Evolutionary conservation across 495 filamentous ascomycete genomes (phyloP).

Genomic region (Cercophora newfieldiana): DNA sequence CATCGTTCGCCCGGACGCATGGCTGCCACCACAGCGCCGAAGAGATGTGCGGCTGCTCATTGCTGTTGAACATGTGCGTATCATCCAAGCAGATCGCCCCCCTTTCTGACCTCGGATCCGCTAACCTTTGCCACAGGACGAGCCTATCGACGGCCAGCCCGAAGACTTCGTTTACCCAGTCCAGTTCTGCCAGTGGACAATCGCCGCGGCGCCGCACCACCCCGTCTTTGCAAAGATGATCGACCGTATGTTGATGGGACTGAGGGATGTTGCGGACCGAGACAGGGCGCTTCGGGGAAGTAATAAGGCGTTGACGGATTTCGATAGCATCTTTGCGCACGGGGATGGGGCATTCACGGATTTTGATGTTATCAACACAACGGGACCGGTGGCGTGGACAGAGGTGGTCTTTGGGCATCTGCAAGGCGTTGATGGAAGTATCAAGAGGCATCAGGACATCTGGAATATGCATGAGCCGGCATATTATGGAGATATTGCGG

Average conservation of each 20-base stretch:
- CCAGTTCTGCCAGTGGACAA: constrained; percentile 19
- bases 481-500: background rate
- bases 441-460: background rate
- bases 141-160: constrained; percentile 1
- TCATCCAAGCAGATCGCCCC: too few relatives aligned
- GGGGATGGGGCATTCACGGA: background rate
- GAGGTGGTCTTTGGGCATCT: constrained; percentile 6
- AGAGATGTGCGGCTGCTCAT: background rate
- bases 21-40: background rate
- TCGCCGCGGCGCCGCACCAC: constrained; percentile 15
- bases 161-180: background rate
- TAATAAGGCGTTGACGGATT: too few relatives aligned
- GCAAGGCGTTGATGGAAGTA: background rate
- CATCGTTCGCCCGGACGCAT: background rate
- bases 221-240: constrained; percentile 6
- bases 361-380: constrained; percentile 3
- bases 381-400: constrained; percentile 14
- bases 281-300: background rate
- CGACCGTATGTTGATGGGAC: background rate
- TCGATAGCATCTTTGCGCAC: too few relatives aligned
- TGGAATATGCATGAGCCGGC: background rate
- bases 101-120: too few relatives aligned
- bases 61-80: constrained; percentile 10
- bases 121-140: too few relatives aligned
- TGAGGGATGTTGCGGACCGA: background rate